These are phyloP conservation scores for Talaromyces piceae DNA, from an alignment of 2,329 filamentous ascomycete species.

Conservation along the genomic window DNA sequence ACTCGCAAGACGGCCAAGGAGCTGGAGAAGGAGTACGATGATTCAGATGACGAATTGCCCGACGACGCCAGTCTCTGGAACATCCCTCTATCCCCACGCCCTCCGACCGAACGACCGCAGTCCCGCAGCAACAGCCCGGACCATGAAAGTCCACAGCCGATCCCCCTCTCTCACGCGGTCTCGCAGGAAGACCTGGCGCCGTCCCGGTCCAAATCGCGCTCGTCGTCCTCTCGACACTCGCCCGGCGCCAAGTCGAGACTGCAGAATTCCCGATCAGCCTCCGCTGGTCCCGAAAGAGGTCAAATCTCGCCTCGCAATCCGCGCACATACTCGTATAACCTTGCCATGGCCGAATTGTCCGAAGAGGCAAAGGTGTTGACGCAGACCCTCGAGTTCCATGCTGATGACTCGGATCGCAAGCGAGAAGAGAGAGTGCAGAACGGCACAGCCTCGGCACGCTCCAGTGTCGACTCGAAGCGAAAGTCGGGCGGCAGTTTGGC, in stretches of 20 bases:
- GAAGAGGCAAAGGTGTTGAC: slow-evolving; percentile 54
- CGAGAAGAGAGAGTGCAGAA: slow-evolving; percentile 42
- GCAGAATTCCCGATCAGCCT: slow-evolving; percentile 22
- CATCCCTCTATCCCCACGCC: slow-evolving; percentile 42
- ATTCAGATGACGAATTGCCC: slow-evolving; percentile 44
- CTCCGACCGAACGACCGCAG: slow-evolving; percentile 30
- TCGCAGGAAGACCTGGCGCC: slow-evolving; percentile 15
- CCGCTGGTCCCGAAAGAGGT: slow-evolving; percentile 35
- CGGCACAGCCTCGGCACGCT: slow-evolving; percentile 29
- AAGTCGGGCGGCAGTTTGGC: slow-evolving; percentile 29
- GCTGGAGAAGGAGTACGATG: slow-evolving; percentile 43
- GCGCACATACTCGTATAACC: slow-evolving; percentile 53
- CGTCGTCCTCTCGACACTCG: slow-evolving; percentile 16
- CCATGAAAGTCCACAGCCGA: slow-evolving; percentile 30
- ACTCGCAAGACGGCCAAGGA: slow-evolving; percentile 41
- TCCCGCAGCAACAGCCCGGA: slow-evolving; percentile 38
- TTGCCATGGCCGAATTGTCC: slow-evolving; percentile 50
- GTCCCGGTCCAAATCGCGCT: slow-evolving; percentile 2
- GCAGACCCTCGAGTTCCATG: slow-evolving; percentile 52
- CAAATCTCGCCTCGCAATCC: slow-evolving; percentile 35
- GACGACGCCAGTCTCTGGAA: slow-evolving; percentile 46
- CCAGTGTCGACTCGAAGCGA: slow-evolving; percentile 32
- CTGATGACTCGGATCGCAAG: slow-evolving; percentile 41
- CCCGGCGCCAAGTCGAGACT: slow-evolving; percentile 22
- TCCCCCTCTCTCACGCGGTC: slow-evolving; percentile 36